These are phyloP conservation scores for Bonia amplexicaulis DNA, from an alignment of 176 grass and related monocot genomes.

Conservation along the genomic window DNA sequence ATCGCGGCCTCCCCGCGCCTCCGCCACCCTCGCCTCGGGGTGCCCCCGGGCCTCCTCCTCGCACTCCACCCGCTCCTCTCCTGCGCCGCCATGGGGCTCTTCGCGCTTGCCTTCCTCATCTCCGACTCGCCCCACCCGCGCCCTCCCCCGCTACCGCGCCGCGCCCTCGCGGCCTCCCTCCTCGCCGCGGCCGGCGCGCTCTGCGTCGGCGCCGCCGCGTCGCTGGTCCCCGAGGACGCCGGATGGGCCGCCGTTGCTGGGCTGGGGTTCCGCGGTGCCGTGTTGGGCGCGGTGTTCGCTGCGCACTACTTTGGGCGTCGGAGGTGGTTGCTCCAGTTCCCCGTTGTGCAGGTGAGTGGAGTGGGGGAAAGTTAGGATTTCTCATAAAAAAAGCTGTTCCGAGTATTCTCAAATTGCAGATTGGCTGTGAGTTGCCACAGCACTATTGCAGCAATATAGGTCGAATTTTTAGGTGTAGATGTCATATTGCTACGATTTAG, in stretches of 20 bases:
- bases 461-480: neutral
- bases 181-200: slow-evolving; percentile 33
- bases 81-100: slow-evolving; percentile 38
- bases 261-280: slow-evolving; percentile 43
- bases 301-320: slow-evolving; percentile 38
- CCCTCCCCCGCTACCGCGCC: slow-evolving; percentile 22
- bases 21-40: slow-evolving; percentile 24
- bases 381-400: neutral
- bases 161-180: slow-evolving; percentile 32
- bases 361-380: slow-evolving; percentile 34
- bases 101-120: slow-evolving; percentile 63
- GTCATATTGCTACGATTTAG: neutral
- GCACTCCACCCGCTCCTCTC: slow-evolving; percentile 47
- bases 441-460: neutral
- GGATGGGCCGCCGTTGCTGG: slow-evolving; percentile 31
- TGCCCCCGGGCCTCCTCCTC: slow-evolving; percentile 32
- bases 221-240: slow-evolving; percentile 27
- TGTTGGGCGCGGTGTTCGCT: slow-evolving; percentile 43
- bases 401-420: neutral
- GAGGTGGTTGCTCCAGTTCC: slow-evolving; percentile 56
- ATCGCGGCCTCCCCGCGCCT: slow-evolving; percentile 28
- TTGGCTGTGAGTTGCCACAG: neutral
- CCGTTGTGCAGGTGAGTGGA: slow-evolving; percentile 50
- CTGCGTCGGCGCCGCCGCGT: slow-evolving; percentile 20
- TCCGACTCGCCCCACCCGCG: slow-evolving; percentile 41